Evolutionary conservation across 176 grass and related monocot species (phyloP).

Genomic region (Raddia guianensis): DNA sequence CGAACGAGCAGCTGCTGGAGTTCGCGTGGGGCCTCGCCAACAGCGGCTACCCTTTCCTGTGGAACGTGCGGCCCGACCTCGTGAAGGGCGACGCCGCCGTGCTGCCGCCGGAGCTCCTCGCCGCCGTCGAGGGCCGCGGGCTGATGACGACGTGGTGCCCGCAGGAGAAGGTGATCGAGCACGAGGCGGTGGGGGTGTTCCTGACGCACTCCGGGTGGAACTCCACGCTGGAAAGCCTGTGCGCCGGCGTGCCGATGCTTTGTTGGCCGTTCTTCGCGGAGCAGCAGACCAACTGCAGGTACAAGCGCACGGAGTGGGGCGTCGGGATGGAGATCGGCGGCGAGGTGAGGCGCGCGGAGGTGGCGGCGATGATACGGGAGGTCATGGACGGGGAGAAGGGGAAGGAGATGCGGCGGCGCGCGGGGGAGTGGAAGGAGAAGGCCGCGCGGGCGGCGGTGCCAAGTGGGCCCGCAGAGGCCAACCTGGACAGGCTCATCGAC

Average conservation of each 20-base stretch:
- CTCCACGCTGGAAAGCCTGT: conserved; percentile 73
- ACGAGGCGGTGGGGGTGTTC: conserved; percentile 61
- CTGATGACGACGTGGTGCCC: conserved; percentile 66
- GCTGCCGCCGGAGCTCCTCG: conserved; percentile 52
- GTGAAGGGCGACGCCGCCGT: conserved; percentile 50
- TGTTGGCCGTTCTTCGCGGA: conserved; percentile 87
- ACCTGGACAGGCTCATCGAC: conserved; percentile 24
- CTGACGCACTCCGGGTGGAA: conserved; percentile 84
- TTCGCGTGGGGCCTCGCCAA: conserved; percentile 77
- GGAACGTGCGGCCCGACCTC: conserved; percentile 70
- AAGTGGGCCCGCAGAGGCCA: conserved; percentile 22
- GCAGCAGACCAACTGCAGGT: conserved; percentile 74
- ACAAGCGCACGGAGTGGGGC: conserved; percentile 62
- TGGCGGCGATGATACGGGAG: conserved; percentile 52
- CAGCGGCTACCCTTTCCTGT: conserved; percentile 66
- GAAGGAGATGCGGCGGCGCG: conserved; percentile 55
- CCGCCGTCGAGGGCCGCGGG: conserved; percentile 50
- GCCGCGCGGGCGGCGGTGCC: conserved; percentile 21
- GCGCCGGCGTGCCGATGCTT: conserved; percentile 65
- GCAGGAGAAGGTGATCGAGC: conserved; percentile 67
- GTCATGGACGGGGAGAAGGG: conserved; percentile 69
- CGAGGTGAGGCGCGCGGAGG: conserved; percentile 50
- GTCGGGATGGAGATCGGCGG: conserved; percentile 72
- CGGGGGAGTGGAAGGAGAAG: conserved; percentile 49
- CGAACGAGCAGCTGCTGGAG: conserved; percentile 49